Conservation (phyloP, 345 rosid species). For the Gossypium ekmanianum region DNA sequence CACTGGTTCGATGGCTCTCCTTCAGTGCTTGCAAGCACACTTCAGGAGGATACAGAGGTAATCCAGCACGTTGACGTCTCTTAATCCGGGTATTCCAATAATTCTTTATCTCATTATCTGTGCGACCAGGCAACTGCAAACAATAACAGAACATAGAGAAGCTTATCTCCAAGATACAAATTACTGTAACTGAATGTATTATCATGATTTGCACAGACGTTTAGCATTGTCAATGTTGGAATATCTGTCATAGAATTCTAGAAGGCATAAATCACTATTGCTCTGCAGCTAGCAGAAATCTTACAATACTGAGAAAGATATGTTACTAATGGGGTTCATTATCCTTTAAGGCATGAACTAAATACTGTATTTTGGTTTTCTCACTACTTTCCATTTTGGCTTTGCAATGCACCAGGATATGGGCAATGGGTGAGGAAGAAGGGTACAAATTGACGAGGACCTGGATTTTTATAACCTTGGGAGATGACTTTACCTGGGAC, state of each 20-base stretch:
- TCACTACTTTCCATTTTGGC: background rate
- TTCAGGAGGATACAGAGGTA: constrained; percentile 93
- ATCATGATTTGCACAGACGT: constrained; percentile 8
- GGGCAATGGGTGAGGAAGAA: background rate
- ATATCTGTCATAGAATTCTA: background rate
- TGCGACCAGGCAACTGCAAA: constrained; percentile 89
- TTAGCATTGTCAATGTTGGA: background rate
- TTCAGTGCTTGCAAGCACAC: constrained; percentile 55
- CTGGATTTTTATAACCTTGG: background rate
- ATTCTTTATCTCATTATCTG: constrained; percentile 98
- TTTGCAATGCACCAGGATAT: background rate
- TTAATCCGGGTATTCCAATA: constrained; percentile 98
- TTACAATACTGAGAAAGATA: background rate
- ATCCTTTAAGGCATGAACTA: background rate
- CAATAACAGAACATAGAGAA: constrained; percentile 11
- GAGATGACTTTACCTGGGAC: too few species aligned
- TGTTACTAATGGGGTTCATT: background rate
- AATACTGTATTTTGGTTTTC: background rate
- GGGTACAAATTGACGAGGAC: background rate
- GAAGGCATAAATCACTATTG: background rate
- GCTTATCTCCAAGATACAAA: constrained; percentile 5
- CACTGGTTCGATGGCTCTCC: constrained; percentile 39
- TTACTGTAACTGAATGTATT: background rate
- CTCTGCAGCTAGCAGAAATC: background rate
- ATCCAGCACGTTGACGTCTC: constrained; percentile 90